These are phyloP conservation scores for Tricholoma sp. DNA, from an alignment of 768 basidiomycete species.

Conservation along the genomic window DNA sequence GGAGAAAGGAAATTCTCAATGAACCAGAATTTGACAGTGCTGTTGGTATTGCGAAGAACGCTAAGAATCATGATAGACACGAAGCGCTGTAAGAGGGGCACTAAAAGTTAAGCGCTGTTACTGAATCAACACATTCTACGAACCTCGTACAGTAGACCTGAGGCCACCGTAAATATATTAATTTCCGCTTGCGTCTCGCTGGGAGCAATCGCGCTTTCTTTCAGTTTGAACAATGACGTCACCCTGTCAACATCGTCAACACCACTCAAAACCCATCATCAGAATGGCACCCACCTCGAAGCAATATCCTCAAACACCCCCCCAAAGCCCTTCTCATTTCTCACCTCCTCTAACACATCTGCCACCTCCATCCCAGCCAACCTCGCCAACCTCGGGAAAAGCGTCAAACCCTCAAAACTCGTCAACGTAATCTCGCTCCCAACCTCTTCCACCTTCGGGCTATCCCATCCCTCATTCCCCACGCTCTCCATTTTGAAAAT, in stretches of 20 bases:
- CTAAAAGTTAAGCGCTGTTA: neutral
- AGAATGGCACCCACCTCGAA: constrained; percentile 40
- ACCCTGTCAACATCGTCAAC: constrained; percentile 30
- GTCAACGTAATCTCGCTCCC: constrained; percentile 78
- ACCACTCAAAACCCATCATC: constrained; percentile 1
- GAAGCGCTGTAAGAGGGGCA: constrained; percentile 60
- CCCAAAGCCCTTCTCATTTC: constrained; percentile 23
- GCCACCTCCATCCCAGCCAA: constrained; percentile 71
- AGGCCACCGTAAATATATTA: constrained; percentile 99
- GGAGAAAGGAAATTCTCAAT: constrained; percentile 98
- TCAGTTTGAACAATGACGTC: constrained; percentile 38
- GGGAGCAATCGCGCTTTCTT: constrained; percentile 19
- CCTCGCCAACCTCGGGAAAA: constrained; percentile 76
- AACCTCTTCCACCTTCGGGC: constrained; percentile 57
- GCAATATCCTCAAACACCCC: constrained; percentile 45
- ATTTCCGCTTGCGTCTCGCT: constrained; percentile 73
- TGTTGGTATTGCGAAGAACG: constrained; percentile 90
- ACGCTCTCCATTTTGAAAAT: constrained; percentile 82
- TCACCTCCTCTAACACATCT: constrained; percentile 66
- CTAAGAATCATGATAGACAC: constrained; percentile 98
- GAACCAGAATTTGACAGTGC: constrained; percentile 99
- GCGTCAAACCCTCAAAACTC: constrained; percentile 84
- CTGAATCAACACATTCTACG: constrained; percentile 5
- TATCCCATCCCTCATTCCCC: constrained; percentile 87
- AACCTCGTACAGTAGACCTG: constrained; percentile 94